Evolutionary conservation across 2,329 filamentous ascomycete genomes (phyloP), one percentile per base, ranked within the genome.

Genomic region (Blastomyces parvus): DNA sequence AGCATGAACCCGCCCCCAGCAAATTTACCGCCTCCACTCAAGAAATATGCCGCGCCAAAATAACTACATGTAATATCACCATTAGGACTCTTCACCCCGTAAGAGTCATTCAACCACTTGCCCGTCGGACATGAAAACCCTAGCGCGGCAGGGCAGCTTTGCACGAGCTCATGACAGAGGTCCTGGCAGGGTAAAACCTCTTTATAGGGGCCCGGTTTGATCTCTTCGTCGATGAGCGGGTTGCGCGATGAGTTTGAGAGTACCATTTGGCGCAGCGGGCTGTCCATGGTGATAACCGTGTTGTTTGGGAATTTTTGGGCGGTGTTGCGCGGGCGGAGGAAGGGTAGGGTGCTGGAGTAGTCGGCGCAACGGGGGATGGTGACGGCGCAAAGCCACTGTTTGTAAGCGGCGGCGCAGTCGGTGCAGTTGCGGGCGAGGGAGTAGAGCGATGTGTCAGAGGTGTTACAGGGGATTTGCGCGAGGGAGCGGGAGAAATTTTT

Each of bases 361-460:
- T 97, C 93, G 71, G 90, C 88, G 78, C 94, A 99, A 38, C 92
- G 89, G 0, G 94, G 94, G 66, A 99, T 94, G 19, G 86, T 88
- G 36, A 97, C 91, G 30, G 90, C 89, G 78, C 94, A 99, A 25
- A 99, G 86, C 94, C 94, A 99, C 71, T 86, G 82, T 74, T 95
- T 97, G 82, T 99, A 99, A 9, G 91, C 90, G 0, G 73, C 71
- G 19, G 81, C 84, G 76, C 94, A 99, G 74, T 95, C 84, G 53
- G 79, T 75, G 79, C 94, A 99, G 68, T 77, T 84, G 52, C 86
- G 84, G 1, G 86, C 88, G 17, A 97, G 85, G 0, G 91, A 96
- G 77, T 96, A 99, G 67, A 84, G 84, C 17, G 89, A 85, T 42
- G 87, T 86, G 1, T 83, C 77, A 0, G 84, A 83, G 2, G 90